A percentile compares a stretch with the other conserved stretches of the same genome.
Conservation (phyloP, 768 basidiomycete genomes). For the Suillus alpinus region DNA sequence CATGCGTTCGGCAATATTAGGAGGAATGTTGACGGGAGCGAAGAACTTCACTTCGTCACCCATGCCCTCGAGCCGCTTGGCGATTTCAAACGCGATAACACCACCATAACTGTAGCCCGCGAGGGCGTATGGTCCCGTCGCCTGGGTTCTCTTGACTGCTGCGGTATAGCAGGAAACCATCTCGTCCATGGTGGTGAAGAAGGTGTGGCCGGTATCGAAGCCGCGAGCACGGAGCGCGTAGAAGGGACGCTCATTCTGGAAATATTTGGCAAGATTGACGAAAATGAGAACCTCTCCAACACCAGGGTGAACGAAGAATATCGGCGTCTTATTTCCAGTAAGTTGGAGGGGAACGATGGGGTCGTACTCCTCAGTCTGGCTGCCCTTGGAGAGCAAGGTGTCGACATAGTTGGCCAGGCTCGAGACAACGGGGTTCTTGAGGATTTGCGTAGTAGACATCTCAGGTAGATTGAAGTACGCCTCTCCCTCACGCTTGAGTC, state of each 20-base stretch:
- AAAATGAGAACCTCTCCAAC: constrained; percentile 41
- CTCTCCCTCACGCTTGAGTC: constrained; percentile 27
- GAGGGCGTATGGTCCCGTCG: constrained; percentile 33
- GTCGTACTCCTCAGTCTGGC: constrained; percentile 28
- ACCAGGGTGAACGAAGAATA: constrained; percentile 44
- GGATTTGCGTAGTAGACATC: constrained; percentile 37
- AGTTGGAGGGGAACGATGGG: constrained; percentile 40
- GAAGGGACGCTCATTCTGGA: constrained; percentile 37
- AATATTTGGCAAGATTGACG: constrained; percentile 38
- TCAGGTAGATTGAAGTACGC: constrained; percentile 25
- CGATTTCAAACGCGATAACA: constrained; percentile 36
- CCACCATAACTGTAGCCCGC: constrained; percentile 15
- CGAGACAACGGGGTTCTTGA: constrained; percentile 30
- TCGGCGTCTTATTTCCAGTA: constrained; percentile 37
- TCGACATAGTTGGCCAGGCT: constrained; percentile 30
- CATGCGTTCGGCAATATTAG: constrained; percentile 38
- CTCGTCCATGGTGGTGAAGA: constrained; percentile 30
- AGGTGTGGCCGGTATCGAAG: constrained; percentile 32
- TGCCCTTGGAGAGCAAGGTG: constrained; percentile 21
- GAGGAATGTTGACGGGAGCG: constrained; percentile 35
- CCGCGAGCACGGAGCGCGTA: constrained; percentile 40
- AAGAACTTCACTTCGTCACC: constrained; percentile 32
- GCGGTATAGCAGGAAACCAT: constrained; percentile 31
- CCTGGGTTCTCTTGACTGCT: constrained; percentile 26
- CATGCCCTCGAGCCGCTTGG: constrained; percentile 25